These are phyloP conservation scores for Psilocybe cubensis DNA, from an alignment of 768 basidiomycete species.

Conservation along the genomic window DNA sequence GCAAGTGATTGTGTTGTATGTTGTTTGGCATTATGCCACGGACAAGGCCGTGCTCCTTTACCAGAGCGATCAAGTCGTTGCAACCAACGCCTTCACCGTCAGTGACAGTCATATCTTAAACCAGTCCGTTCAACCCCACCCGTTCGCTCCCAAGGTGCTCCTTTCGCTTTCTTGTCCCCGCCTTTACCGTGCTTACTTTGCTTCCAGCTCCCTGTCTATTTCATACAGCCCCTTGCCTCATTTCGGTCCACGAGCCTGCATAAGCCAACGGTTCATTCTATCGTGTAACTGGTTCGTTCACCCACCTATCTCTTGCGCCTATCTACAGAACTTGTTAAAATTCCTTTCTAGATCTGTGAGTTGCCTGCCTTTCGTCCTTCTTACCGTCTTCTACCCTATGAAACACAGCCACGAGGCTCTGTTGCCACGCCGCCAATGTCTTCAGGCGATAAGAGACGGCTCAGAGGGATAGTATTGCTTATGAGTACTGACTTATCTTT, in stretches of 20 bases:
- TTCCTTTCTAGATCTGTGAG: constrained; percentile 23
- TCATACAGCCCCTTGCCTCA: constrained; percentile 11
- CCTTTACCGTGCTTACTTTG: constrained; percentile 5
- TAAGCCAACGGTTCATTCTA: constrained; percentile 2
- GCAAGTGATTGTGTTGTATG: constrained; percentile 28
- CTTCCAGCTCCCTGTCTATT: background rate
- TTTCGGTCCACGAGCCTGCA: background rate
- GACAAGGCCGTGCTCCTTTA: constrained; percentile 38
- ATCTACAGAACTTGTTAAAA: background rate
- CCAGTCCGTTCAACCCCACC: constrained; percentile 4
- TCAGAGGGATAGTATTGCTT: background rate
- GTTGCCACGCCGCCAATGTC: constrained; percentile 37
- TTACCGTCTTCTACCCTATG: constrained; percentile 3
- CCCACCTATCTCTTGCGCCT: background rate
- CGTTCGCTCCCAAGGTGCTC: background rate
- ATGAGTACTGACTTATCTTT: constrained; percentile 21
- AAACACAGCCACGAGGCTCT: constrained; percentile 43
- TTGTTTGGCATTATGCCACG: constrained; percentile 40
- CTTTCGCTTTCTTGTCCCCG: constrained; percentile 3
- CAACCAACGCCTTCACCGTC: constrained; percentile 43
- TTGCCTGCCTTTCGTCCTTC: constrained; percentile 15
- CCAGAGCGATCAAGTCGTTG: constrained; percentile 45
- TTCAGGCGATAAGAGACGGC: constrained; percentile 19
- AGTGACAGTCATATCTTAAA: constrained; percentile 36
- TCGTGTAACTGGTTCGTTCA: constrained; percentile 2